Base-by-base conservation (phyloP, 306 rosid species). In the Alnus glutinosa region DNA sequence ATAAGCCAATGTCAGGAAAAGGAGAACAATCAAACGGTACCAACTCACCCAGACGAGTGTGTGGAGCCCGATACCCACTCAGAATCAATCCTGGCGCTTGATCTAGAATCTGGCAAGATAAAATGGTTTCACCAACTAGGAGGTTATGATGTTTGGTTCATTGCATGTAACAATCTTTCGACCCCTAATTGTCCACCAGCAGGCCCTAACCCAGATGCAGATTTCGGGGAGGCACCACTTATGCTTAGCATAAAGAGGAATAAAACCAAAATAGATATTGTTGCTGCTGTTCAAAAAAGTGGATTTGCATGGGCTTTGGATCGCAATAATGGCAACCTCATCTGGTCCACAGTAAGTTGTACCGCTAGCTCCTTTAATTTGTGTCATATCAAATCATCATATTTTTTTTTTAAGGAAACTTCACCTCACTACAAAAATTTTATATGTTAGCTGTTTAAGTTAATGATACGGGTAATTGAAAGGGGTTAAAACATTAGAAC, bases 141-240 rank as follows among this genome's bases (percentile, higher is more conserved):
- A 37, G 96, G 97, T 0, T 92, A 89, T 50, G 97, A 92, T 30
- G 89, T 92, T 0, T 90, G 90, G 90, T 88, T 88, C 5, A 3
- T 47, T 4, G 94, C 90, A 5, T 90, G 93, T 30, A 75, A 2
- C 71, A 58, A 86, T 64, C 86, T 79, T 52, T 80, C 81, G 16
- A 79, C 47, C 36, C 85, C 88, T 9, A 61, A 75, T 59, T 92
- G 92, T 66, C 94, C 92, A 1, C 92, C 87, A 1, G 90, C 87
- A 2, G 90, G 90, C 23, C 80, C 87, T 0, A 77, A 12, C 61
- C 86, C 85, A 2, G 92, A 89, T 75, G 85, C 89, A 1, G 92
- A 89, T 83, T 91, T 91, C n/a, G 89, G 87, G 1, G 97, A 89
- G 59, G 87, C 89, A 2, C 97, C 97, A 1, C 80, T 91, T 82